Evolutionary conservation across 2,329 filamentous ascomycete species (phyloP), one percentile per base, ranked within the genome.

Genomic region (Chrysosporium keratinophilum): DNA sequence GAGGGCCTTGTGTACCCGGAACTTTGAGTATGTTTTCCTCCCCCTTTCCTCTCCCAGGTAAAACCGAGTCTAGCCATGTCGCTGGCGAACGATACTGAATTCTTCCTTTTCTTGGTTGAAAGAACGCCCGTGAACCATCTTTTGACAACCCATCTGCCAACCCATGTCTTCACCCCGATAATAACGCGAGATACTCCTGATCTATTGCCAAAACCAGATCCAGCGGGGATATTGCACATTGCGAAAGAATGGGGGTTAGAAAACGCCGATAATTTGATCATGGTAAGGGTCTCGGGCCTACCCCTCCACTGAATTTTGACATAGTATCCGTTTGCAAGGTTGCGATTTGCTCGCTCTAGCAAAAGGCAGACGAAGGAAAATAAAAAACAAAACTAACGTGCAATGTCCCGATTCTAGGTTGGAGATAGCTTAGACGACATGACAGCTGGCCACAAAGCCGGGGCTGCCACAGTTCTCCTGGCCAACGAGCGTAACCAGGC

Each of bases 401-500:
- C 10, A 14, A 19, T n/a, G n/a, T n/a, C n/a, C 14, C 14, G 28
- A 10, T 17, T 42, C 15, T 62, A 71, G 74, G 74, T 76, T 19
- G 87, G 87, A 3, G 87, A 91, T 65, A 89, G 84, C 14, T 81
- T 95, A 53, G 93, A 97, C 67, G 93, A 98, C 66, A 94, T 97
- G 81, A 87, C 84, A 6, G 88, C 91, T 0, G 91, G 93, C 0
- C 79, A 84, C 56, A 77, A 76, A 50, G 91, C 91, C 0, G 91
- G 91, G 0, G 88, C 90, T 1, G 86, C 88, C 34, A 97, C 93
- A 0, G 89, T 97, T n/a, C 66, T 97, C 65, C 74, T 98, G 43
- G 78, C 85, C 14, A 94, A 94, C 63, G 81, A 87, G n/a, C 83
- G 78, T n/a, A 95, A 95, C 65, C 69, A 68, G 53, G 77, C 84